A percentile compares a stretch with the other conserved stretches of the same genome.
phyloP scores from a whole-genome alignment of 179 eudicot species.

The Amaranthus tricolor region DNA sequence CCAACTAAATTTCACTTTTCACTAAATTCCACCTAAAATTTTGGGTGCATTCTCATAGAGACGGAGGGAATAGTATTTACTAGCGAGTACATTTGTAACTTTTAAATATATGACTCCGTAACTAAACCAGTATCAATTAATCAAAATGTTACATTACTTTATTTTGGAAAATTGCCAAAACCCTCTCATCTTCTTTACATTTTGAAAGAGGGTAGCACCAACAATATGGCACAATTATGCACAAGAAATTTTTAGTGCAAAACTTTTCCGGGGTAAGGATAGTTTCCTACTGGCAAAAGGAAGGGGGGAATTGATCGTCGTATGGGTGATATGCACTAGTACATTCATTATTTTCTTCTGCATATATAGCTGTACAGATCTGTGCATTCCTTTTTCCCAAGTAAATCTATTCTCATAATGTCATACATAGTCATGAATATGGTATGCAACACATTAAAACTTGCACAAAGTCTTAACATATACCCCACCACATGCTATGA shows the following conservation, averaged over 20 bases:
- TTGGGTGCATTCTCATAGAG: too few relatives aligned
- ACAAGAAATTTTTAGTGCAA: slow-evolving; percentile 1
- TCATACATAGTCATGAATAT: not conserved
- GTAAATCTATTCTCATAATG: not conserved
- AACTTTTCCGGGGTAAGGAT: not conserved
- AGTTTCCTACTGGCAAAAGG: not conserved
- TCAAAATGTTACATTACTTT: not conserved
- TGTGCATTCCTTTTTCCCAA: not conserved
- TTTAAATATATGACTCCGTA: not conserved
- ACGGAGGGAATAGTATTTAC: too few relatives aligned
- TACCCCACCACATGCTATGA: slow-evolving; percentile 3
- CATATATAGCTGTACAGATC: not conserved
- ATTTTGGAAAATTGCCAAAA: not conserved
- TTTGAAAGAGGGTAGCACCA: not conserved
- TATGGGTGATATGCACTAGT: slow-evolving; percentile 1
- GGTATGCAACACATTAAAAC: not conserved
- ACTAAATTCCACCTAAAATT: too few relatives aligned
- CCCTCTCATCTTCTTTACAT: not conserved
- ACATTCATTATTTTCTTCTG: not conserved
- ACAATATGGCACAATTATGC: not conserved
- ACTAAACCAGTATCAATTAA: not conserved
- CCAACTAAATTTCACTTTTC: too few relatives aligned
- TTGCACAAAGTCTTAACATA: slow-evolving; percentile 12
- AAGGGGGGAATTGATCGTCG: too few relatives aligned
- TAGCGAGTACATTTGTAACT: not conserved